Evolutionary conservation across 345 rosid genomes (phyloP), one percentile per base, ranked within the genome.

Genomic region (Mallotus nudiflorus): DNA sequence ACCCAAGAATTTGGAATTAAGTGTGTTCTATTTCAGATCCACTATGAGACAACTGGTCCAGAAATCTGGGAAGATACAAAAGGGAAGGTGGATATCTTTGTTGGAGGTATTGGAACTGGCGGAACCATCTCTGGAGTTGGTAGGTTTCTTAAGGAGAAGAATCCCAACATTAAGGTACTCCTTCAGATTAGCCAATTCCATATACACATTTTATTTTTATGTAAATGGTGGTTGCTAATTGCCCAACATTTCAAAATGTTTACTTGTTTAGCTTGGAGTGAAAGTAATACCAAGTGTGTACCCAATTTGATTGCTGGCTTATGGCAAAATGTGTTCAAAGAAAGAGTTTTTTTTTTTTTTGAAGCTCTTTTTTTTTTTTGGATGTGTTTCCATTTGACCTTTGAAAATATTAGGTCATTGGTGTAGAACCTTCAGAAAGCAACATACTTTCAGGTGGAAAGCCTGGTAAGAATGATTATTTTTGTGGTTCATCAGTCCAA

Each of bases 21-120:
- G 28, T 53, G 27, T 67, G 29, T 52, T 52, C 18, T 27, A 3
- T 60, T 71, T 62, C 73, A 77, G 80, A 31, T 77, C 46, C 80
- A 77, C 53, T 77, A 72, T 28, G 76, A 71, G 69, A 77, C 80
- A 53, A 77, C 80, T 52, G 80, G 80, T 10, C 80, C 80, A 15
- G 80, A 77, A 68, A 77, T 77, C 35, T 77, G 80, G 80, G 73
- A 77, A 62, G 80, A 77, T 56, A 77, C 80, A 54, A 77, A 69
- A 39, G 80, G 80, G 35, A 77, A 77, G 68, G 80, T 77, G 25
- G 80, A 77, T 67, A 77, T 77, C 45, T 62, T 77, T 56, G 63
- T 77, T 67, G 80, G 71, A 64, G 78, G 82, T 61, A 73, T 69
- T 65, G 74, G 75, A 62, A 70, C 75, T 19, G 78, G 75, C 15